These are phyloP conservation scores for Lunularia cruciata DNA, from an alignment of 225 moss, liverwort and hornwort genomes.

Conservation along the genomic window DNA sequence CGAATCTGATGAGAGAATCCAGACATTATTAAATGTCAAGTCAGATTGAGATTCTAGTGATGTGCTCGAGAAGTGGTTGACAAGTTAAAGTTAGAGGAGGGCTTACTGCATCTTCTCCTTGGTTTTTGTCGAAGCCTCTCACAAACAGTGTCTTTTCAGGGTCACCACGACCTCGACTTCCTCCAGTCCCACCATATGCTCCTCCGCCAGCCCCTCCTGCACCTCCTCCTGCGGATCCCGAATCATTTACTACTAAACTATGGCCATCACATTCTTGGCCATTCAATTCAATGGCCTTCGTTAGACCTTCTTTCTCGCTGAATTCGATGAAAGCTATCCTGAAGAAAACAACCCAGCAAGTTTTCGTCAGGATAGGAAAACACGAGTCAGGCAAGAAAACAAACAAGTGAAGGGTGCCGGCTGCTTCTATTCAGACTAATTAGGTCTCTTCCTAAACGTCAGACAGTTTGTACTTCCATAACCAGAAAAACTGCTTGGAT, in stretches of 20 bases:
- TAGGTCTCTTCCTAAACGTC: too few relatives aligned
- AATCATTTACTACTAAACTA: slow-evolving; percentile 59
- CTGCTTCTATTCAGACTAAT: too few relatives aligned
- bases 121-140: slow-evolving; percentile 69
- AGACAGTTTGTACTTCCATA: not conserved
- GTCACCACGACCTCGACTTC: slow-evolving; percentile 34
- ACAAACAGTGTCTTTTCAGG: slow-evolving; percentile 61
- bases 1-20: slow-evolving; percentile 52
- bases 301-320: slow-evolving; percentile 52
- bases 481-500: slow-evolving; percentile 20
- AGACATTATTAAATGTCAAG: not conserved
- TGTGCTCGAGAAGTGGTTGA: too few relatives aligned
- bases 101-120: slow-evolving; percentile 64
- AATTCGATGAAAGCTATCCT: slow-evolving; percentile 65
- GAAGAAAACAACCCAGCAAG: slow-evolving; percentile 9
- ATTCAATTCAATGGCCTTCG: slow-evolving; percentile 54
- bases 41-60: not conserved
- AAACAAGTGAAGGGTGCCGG: too few relatives aligned
- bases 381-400: not conserved
- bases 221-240: slow-evolving; percentile 45
- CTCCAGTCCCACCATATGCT: slow-evolving; percentile 14
- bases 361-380: not conserved
- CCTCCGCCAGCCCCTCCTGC: slow-evolving; percentile 33
- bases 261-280: slow-evolving; percentile 58
- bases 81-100: not conserved